Conservation (phyloP, 2,329 filamentous ascomycete genomes). For the Botrytis fabae region DNA sequence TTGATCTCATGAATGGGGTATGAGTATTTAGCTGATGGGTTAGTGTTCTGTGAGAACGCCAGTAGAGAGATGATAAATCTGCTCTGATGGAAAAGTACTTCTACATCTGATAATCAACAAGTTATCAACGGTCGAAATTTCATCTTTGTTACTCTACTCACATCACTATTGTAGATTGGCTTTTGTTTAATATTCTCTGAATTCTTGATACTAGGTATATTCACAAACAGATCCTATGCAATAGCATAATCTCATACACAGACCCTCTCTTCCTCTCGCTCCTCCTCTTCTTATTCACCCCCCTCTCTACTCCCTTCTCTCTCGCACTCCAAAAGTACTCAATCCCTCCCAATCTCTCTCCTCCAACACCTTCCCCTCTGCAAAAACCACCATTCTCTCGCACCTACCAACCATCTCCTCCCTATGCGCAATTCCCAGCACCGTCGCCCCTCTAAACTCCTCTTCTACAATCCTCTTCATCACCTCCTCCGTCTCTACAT, state of each 20-base stretch:
- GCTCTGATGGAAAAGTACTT: no score
- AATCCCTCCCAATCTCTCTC: conserved; percentile 75
- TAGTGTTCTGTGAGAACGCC: background rate
- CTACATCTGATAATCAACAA: no score
- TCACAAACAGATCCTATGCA: no score
- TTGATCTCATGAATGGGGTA: background rate
- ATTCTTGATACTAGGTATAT: background rate
- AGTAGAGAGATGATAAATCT: no score
- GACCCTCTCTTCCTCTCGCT: background rate
- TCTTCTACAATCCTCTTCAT: conserved; percentile 92
- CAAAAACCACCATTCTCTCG: conserved; percentile 77
- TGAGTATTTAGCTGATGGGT: background rate
- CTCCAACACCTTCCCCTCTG: conserved; percentile 52
- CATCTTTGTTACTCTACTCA: background rate
- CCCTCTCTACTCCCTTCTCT: no score
- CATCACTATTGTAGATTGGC: background rate
- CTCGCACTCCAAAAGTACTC: background rate
- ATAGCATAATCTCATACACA: no score
- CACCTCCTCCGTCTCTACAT: conserved; percentile 53
- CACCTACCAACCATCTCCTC: conserved; percentile 95
- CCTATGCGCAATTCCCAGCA: conserved; percentile 91
- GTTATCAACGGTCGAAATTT: no score
- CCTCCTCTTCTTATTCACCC: background rate
- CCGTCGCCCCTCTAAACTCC: conserved; percentile 68
- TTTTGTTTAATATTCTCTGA: background rate